These are phyloP conservation scores for Fusarium udum DNA, from an alignment of 2,329 filamentous ascomycete species.

Conservation along the genomic window DNA sequence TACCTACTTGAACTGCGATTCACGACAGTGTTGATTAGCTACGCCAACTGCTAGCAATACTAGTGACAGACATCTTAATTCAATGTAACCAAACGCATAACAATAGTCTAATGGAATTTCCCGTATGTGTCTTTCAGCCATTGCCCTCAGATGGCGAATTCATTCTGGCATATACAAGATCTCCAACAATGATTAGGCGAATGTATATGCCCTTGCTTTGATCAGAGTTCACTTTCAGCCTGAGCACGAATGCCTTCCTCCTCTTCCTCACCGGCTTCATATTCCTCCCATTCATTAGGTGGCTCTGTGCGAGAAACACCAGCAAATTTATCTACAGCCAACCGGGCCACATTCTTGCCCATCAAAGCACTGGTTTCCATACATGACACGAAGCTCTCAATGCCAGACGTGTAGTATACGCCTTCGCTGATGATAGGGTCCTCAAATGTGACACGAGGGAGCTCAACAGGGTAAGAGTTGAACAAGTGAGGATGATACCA, in stretches of 20 bases:
- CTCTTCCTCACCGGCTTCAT: not conserved
- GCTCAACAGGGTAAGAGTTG: constrained; percentile 84
- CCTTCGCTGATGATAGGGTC: constrained; percentile 74
- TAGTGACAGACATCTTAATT: not conserved
- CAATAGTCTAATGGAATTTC: not conserved
- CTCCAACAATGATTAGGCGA: not conserved
- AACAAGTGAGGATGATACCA: constrained; percentile 84
- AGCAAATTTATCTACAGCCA: constrained; percentile 71
- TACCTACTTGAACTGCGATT: not conserved
- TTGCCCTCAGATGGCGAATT: not conserved
- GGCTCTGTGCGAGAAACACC: constrained; percentile 31
- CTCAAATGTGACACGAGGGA: constrained; percentile 89
- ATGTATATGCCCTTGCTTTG: not conserved
- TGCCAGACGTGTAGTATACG: constrained; percentile 77
- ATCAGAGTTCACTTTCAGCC: constrained; percentile 28
- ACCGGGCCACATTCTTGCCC: constrained; percentile 83
- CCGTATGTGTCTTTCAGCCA: not conserved
- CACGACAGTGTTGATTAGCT: not conserved
- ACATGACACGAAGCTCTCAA: constrained; percentile 94
- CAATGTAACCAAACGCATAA: not conserved
- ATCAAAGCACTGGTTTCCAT: constrained; percentile 97
- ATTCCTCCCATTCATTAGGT: not conserved
- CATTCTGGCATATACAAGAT: not conserved
- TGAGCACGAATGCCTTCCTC: constrained; percentile 17
- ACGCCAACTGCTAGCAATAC: too few species aligned